Percentiles rank a stretch among this genome's conserved stretches.
Conservation (phyloP, 352 stramenopile species). For the Globisporangium barbulae region DNA sequence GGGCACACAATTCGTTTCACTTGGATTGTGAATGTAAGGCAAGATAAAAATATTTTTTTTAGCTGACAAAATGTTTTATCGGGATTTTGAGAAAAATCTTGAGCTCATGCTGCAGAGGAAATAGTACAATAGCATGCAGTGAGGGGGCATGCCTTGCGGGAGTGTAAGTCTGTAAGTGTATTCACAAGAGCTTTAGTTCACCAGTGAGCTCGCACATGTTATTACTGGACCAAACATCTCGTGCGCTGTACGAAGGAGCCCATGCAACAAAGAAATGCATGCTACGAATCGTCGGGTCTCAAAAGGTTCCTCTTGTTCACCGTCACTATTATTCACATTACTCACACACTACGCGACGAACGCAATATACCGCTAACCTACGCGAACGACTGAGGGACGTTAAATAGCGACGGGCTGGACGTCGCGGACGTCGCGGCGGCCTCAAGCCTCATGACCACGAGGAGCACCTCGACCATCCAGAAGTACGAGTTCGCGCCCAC, state of each 20-base stretch:
- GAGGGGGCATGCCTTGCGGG: too few relatives aligned
- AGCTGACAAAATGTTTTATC: not conserved
- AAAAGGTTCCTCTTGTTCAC: not conserved
- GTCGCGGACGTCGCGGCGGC: not conserved
- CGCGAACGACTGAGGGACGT: not conserved
- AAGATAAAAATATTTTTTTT: not conserved
- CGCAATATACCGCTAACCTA: not conserved
- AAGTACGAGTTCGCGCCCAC: slow-evolving; percentile 20
- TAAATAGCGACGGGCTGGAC: slow-evolving; percentile 1
- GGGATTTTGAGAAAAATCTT: too few relatives aligned
- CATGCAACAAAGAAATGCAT: too few relatives aligned
- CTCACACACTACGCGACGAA: not conserved
- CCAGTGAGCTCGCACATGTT: too few relatives aligned
- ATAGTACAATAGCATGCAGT: too few relatives aligned
- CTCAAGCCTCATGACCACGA: slow-evolving; percentile 19
- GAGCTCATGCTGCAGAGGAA: too few relatives aligned
- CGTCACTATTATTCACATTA: not conserved
- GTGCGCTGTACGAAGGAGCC: too few relatives aligned
- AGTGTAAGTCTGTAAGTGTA: too few relatives aligned
- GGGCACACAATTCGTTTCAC: not conserved
- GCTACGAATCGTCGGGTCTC: too few relatives aligned
- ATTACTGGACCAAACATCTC: too few relatives aligned
- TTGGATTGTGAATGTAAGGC: not conserved
- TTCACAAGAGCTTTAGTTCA: too few relatives aligned
- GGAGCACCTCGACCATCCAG: slow-evolving; percentile 21